phyloP scores from a whole-genome alignment of 495 filamentous ascomycete species.

The Evernia prunastri region DNA sequence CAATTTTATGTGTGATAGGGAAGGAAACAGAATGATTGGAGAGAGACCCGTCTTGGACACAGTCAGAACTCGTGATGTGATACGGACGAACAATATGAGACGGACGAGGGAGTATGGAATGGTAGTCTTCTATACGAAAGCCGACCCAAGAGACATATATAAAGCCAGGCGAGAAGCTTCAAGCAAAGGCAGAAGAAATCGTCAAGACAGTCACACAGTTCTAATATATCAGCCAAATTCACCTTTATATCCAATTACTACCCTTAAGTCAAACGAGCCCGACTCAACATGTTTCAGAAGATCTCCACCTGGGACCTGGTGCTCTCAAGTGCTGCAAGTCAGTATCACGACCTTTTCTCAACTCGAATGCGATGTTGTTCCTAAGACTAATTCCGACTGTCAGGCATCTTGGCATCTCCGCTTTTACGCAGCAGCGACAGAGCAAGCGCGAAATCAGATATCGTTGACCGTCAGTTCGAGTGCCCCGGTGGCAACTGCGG shows the following conservation, averaged over 20 bases:
- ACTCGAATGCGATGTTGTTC: too few relatives aligned
- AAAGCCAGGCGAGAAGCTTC: not conserved
- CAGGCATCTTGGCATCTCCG: conserved; percentile 9
- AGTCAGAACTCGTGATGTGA: not conserved
- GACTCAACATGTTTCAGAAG: not conserved
- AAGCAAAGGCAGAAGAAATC: not conserved
- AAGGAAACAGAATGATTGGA: not conserved
- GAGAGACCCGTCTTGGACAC: not conserved
- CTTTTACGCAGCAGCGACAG: not conserved
- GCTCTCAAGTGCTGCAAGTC: not conserved
- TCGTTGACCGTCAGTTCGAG: not conserved
- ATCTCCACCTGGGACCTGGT: not conserved
- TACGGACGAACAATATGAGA: not conserved
- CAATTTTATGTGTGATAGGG: not conserved
- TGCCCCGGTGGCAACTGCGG: not conserved
- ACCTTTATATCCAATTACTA: not conserved
- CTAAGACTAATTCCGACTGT: not conserved
- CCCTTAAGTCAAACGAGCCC: not conserved
- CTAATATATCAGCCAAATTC: not conserved
- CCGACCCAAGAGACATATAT: not conserved
- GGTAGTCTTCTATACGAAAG: too few relatives aligned
- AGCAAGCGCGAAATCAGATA: not conserved
- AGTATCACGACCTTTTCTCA: not conserved
- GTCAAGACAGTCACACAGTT: not conserved
- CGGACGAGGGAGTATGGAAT: too few relatives aligned